phyloP scores from a whole-genome alignment of 2,329 filamentous ascomycete genomes.

The Alternaria gaisen region DNA sequence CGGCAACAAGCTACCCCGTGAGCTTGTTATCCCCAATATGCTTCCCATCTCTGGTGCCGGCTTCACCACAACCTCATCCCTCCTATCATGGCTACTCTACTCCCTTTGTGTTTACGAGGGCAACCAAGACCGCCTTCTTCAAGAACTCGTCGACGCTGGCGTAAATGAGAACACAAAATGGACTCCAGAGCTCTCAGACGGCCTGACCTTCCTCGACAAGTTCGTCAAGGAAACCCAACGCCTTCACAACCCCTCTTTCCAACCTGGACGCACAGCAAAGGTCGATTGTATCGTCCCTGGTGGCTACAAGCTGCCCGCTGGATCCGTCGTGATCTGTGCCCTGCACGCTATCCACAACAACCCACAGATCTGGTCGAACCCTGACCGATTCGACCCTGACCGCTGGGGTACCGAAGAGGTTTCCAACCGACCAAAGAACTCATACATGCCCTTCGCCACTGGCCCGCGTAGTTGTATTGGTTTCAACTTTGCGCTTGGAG shows the following conservation, averaged over 20 bases:
- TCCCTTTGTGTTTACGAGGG: constrained; percentile 27
- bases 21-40: constrained; percentile 26
- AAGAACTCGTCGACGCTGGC: constrained; percentile 31
- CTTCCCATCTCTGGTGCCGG: constrained; percentile 22
- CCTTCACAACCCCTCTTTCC: constrained; percentile 32
- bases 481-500: constrained; percentile 23
- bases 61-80: constrained; percentile 34
- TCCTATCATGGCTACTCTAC: constrained; percentile 34
- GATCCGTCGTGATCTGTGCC: constrained; percentile 63
- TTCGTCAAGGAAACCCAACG: constrained; percentile 38
- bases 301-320: constrained; percentile 65
- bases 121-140: constrained; percentile 30
- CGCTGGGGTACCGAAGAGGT: constrained; percentile 66
- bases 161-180: constrained; percentile 29
- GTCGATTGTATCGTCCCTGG: constrained; percentile 66
- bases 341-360: constrained; percentile 61
- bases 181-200: constrained; percentile 27
- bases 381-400: constrained; percentile 66
- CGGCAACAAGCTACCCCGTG: constrained; percentile 29
- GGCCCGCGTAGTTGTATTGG: constrained; percentile 24
- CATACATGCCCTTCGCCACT: constrained; percentile 24
- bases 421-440: constrained; percentile 17
- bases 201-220: constrained; percentile 28
- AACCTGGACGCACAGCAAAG: constrained; percentile 64
- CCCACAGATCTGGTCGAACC: constrained; percentile 66